Evolutionary conservation across 2,329 filamentous ascomycete species (phyloP).

Genomic region (Pyrenochaeta sp.): DNA sequence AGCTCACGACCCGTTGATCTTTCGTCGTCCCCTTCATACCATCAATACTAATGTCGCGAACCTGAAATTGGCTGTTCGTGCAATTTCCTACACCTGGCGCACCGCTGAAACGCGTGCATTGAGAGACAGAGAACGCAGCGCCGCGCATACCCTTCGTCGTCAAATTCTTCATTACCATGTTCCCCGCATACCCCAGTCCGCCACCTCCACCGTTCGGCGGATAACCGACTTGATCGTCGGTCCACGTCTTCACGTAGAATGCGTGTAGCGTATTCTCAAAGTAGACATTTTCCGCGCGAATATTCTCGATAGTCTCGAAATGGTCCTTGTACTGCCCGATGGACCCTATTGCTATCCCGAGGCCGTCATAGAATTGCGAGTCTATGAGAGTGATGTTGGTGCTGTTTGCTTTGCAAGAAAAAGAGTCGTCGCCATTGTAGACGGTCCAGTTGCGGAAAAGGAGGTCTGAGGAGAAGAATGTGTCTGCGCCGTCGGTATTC

Average conservation of each 20-base stretch:
- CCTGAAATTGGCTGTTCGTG: conserved; percentile 52
- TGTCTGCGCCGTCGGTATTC: conserved; percentile 62
- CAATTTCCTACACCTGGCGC: conserved; percentile 47
- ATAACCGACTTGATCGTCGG: conserved; percentile 59
- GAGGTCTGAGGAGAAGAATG: conserved; percentile 62
- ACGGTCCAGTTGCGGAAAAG: conserved; percentile 40
- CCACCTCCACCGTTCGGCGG: conserved; percentile 68
- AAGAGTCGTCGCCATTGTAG: conserved; percentile 26
- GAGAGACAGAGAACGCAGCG: conserved; percentile 48
- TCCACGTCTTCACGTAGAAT: conserved; percentile 69
- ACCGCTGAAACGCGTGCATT: conserved; percentile 52
- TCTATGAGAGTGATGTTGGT: conserved; percentile 23
- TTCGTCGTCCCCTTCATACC: conserved; percentile 43
- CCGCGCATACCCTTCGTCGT: conserved; percentile 32
- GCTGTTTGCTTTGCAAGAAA: conserved; percentile 27
- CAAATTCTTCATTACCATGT: conserved; percentile 51
- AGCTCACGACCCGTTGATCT: conserved; percentile 22
- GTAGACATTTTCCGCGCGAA: conserved; percentile 59
- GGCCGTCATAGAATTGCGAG: conserved; percentile 20
- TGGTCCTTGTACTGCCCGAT: conserved; percentile 63
- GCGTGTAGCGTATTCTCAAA: conserved; percentile 58
- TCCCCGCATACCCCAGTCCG: conserved; percentile 57
- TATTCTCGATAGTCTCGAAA: conserved; percentile 61
- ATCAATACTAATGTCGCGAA: conserved; percentile 44
- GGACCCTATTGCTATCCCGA: conserved; percentile 64